A percentile compares a stretch with the other conserved stretches of the same genome.
These are phyloP conservation scores for Pleurotus cornucopiae DNA, from an alignment of 768 basidiomycete species.

Conservation along the genomic window DNA sequence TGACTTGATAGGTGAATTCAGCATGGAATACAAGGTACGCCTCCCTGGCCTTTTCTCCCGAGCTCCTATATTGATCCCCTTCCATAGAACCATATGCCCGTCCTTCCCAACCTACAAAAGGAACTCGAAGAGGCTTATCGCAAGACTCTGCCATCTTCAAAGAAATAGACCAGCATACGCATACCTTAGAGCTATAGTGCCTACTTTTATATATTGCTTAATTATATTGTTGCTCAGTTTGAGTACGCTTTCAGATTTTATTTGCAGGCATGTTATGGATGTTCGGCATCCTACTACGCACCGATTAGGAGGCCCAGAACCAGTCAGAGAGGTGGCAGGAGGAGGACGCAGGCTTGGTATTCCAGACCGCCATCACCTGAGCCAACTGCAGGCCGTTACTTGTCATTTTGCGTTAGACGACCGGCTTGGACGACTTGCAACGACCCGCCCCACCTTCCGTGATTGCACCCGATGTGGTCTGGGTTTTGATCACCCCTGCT, in stretches of 20 bases:
- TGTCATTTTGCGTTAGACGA: no score
- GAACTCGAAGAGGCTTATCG: constrained; percentile 86
- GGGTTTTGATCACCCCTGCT: no score
- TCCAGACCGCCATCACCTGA: no score
- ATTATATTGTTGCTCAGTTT: constrained; percentile 2
- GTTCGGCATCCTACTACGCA: no score
- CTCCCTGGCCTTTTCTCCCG: neutral
- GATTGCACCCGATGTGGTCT: no score
- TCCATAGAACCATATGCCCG: constrained; percentile 69
- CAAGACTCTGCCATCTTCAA: constrained; percentile 66
- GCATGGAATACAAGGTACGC: constrained; percentile 74
- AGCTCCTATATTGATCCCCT: constrained; percentile 3
- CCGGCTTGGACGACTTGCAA: no score
- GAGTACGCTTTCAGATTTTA: neutral
- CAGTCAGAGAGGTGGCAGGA: no score
- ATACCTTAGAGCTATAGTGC: constrained; percentile 1
- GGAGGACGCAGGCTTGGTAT: no score
- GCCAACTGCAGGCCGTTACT: no score
- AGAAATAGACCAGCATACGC: constrained; percentile 49
- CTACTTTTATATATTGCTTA: constrained; percentile 1
- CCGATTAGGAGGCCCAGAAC: no score
- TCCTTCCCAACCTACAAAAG: constrained; percentile 80
- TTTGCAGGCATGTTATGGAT: no score
- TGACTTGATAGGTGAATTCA: constrained; percentile 57
- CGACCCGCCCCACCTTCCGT: no score